Evolutionary conservation across 2,329 filamentous ascomycete genomes (phyloP).

Genomic region (Ophiostoma pallidulum): DNA sequence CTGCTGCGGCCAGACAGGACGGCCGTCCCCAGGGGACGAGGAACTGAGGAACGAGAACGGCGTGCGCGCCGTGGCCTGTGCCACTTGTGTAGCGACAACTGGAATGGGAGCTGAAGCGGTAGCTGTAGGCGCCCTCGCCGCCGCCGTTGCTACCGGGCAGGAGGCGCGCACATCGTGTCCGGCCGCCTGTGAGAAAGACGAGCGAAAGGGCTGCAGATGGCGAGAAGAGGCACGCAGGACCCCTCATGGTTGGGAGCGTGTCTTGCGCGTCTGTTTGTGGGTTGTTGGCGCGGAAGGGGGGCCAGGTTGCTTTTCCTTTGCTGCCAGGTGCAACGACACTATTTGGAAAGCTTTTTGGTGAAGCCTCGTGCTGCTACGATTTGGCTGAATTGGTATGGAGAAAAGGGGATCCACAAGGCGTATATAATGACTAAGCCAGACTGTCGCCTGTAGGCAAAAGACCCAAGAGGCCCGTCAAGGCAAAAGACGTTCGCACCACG

Average conservation of each 20-base stretch:
- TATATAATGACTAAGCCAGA: slow-evolving; percentile 7
- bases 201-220: slow-evolving; percentile 37
- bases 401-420: neutral
- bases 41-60: neutral
- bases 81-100: too few relatives aligned
- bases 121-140: neutral
- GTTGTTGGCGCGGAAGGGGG: neutral
- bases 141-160: neutral
- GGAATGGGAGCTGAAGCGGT: too few relatives aligned
- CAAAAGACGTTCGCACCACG: neutral
- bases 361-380: too few relatives aligned
- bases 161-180: neutral
- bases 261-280: too few relatives aligned
- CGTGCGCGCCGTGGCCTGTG: slow-evolving; percentile 16
- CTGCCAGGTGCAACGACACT: too few relatives aligned
- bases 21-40: neutral
- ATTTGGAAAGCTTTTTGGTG: neutral
- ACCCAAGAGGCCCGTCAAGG: too few relatives aligned
- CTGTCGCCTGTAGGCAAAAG: too few relatives aligned
- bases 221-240: slow-evolving; percentile 31
- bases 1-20: too few relatives aligned
- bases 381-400: too few relatives aligned
- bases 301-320: too few relatives aligned
- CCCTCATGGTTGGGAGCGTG: slow-evolving; percentile 28
- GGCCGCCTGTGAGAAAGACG: slow-evolving; percentile 28